Base-by-base conservation (phyloP, 805 yeast species). In the Barnettozyma salicaria region DNA sequence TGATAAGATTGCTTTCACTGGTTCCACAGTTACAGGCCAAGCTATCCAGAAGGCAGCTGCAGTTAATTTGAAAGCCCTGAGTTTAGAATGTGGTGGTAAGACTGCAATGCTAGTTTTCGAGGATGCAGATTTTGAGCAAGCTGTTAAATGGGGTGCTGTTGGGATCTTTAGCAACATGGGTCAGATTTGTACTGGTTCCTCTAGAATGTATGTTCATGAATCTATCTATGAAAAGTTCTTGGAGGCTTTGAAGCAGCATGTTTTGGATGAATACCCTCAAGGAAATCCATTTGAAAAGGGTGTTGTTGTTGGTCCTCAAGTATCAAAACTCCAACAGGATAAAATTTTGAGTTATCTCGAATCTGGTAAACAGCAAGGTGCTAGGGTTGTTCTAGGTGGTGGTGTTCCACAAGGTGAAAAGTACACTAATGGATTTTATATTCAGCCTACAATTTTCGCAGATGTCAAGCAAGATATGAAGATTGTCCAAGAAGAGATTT, bases 131-230 rank as follows among this genome's bases (percentile, higher is more conserved):
- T 43, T 70, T 18, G 71, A 67, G 2, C 61, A 60, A 42, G 73
- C 75, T 27, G 63, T 65, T 22, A 67, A 70, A 45, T 73, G 77
- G 72, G 70, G 71, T 4, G 70, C 67, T 32, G 52, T 64, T 42
- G 80, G 79, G 52, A 73, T 75, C 44, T 74, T 74, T 63, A 68
- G 63, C 60, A 76, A 76, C 60, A 66, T 75, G 52, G 82, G 82
- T 45, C 80, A 76, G 59, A 77, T 76, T 44, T 76, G 82, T 58
- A 72, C 79, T 34, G 80, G 80, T 38, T 76, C 80, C 40, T 74
- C 80, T 17, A 67, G 80, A 60, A 61, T 74, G 32, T 74, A 72
- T 48, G 63, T 76, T 41, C 80, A 76, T 49, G 76, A 72, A 42
- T 66, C 65, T 12, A 56, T 73, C 41, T 73, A 75, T 56, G 78